Evolutionary conservation across 1,284 basidiomycete species (phyloP), one percentile per base, ranked within the genome.

Genomic region (Cryptococcus maquisensis): DNA sequence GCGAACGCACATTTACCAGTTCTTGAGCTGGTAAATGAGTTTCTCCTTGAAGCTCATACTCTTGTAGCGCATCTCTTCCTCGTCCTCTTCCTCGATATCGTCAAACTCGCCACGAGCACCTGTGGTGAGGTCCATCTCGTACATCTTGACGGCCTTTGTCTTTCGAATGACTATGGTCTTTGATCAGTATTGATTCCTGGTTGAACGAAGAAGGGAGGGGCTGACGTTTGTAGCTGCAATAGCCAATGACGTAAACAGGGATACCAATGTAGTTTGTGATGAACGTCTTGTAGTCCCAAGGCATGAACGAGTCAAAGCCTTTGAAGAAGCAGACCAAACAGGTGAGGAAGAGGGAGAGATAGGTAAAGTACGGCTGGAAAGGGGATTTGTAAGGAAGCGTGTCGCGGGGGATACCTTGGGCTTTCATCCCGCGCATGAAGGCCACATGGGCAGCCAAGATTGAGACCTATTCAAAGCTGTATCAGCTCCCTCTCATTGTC

Each of bases 371-470:
- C 12, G 69, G 66, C 57, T 69, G 59, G 59, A 67, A 56, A 16
- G 63, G 65, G 54, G 86, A 85, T 65, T 82, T 83, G 75, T 85
- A 90, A 1, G 85, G 84, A 15, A 90, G 77, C 9, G 77, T 72
- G 47, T 85, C 81, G 18, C 86, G 79, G 2, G 81, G 81, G 60
- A 84, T 79, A 15, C 85, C 85, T 56, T 88, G 86, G 0, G 77
- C 81, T 59, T 83, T 79, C 59, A 88, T 74, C 1, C 84, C 85
- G 39, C 81, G 79, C 85, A 87, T 86, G 73, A 88, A 87, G 13
- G 79, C 79, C 55, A 88, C 82, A 74, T 88, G 86, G 10, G 82
- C 82, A 46, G 80, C 82, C 41, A 81, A 73, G 55, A 90, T 88
- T 21, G 79, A 82, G 79, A 88, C 61, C 72, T 69, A 66, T 9